A percentile compares a stretch with the other conserved stretches of the same genome.
Evolutionary conservation across 768 basidiomycete genomes (phyloP).

Genomic region (Hypholoma sublateritium): DNA sequence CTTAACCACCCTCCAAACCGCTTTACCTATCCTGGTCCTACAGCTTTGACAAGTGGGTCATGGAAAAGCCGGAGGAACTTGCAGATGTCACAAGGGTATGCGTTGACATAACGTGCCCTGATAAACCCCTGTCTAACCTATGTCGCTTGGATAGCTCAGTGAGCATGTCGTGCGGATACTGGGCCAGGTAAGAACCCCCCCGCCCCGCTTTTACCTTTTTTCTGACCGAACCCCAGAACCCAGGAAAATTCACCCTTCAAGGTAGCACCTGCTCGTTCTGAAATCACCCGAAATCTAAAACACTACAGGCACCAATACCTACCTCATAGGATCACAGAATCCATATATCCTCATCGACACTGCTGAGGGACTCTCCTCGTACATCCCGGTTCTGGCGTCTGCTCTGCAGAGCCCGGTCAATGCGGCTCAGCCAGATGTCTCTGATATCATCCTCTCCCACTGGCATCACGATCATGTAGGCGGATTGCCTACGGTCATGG

Average conservation of each 20-base stretch:
- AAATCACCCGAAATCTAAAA: not conserved
- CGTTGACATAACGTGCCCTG: not conserved
- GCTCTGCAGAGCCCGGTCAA: conserved; percentile 49
- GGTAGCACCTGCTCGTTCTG: conserved; percentile 40
- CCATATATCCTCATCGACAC: conserved; percentile 85
- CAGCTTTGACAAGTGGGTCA: conserved; percentile 16
- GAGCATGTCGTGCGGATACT: conserved; percentile 66
- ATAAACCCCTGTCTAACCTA: too few relatives aligned
- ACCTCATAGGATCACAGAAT: conserved; percentile 68
- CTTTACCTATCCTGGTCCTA: not conserved
- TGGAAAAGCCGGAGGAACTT: conserved; percentile 54
- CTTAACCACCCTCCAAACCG: not conserved
- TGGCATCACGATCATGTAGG: conserved; percentile 86
- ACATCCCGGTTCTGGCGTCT: conserved; percentile 63
- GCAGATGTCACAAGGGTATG: conserved; percentile 55
- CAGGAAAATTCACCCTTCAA: conserved; percentile 86
- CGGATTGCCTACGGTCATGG: conserved; percentile 72
- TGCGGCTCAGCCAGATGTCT: conserved; percentile 55
- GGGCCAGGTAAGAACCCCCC: conserved; percentile 58
- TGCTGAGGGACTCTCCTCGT: conserved; percentile 70
- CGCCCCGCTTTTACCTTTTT: not conserved
- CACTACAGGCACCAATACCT: conserved; percentile 81
- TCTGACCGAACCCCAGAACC: conserved; percentile 55
- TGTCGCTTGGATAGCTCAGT: conserved; percentile 50
- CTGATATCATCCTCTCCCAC: conserved; percentile 91